These are phyloP conservation scores for Chimonanthus praecox DNA, from an alignment of 164 flowering plant species.

Conservation along the genomic window DNA sequence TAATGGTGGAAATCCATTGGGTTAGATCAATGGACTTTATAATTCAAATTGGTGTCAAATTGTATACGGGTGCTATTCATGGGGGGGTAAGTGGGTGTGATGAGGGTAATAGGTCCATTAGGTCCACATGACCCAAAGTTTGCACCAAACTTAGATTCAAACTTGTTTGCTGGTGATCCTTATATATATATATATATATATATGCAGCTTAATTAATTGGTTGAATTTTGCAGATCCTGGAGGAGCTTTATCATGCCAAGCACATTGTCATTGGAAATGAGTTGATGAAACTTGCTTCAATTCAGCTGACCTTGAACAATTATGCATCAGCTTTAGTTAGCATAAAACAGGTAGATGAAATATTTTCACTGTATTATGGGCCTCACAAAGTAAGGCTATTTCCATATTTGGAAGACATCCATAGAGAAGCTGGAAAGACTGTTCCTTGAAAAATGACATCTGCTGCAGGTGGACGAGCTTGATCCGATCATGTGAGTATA, in stretches of 20 bases:
- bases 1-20: too few species aligned
- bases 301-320: slow-evolving; percentile 47
- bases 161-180: neutral
- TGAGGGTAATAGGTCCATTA: too few species aligned
- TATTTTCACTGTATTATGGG: slow-evolving; percentile 61
- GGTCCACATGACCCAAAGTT: too few species aligned
- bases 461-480: neutral
- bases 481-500: neutral
- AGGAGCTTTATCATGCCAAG: slow-evolving; percentile 54
- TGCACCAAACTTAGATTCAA: neutral
- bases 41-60: too few species aligned
- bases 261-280: slow-evolving; percentile 82
- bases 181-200: too few species aligned
- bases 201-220: neutral
- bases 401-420: slow-evolving; percentile 42
- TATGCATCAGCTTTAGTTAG: slow-evolving; percentile 24
- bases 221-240: slow-evolving; percentile 52
- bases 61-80: too few species aligned
- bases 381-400: slow-evolving; percentile 42
- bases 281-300: slow-evolving; percentile 64
- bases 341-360: slow-evolving; percentile 29
- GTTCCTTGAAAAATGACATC: neutral
- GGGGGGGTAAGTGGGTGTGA: too few species aligned
- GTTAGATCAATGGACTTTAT: too few species aligned
- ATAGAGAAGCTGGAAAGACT: slow-evolving; percentile 22